Base-by-base conservation (phyloP, 1,139 yeast genomes). In the Lodderomyces orthopsilosis region DNA sequence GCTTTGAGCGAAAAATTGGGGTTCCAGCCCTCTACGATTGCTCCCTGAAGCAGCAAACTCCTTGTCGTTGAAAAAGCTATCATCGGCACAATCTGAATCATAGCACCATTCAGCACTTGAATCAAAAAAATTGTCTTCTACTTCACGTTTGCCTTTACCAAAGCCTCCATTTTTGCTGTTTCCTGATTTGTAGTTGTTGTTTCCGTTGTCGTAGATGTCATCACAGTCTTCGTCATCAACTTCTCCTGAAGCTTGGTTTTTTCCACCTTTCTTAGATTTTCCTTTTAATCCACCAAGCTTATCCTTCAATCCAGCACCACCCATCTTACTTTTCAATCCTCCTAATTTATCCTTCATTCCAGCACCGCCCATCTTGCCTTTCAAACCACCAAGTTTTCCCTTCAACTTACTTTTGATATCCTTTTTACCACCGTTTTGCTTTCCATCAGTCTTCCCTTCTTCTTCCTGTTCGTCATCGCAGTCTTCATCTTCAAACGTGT, bases 341-440 rank as follows among this genome's bases (percentile, higher is more conserved):
- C 43, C 44, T 24, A 42, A 22, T 14, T 41, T 41, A 26, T 34
- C 40, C 23, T 37, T 41, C 18, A 41, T 13, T n/a, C 41, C 36
- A 7, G 38, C 21, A 19, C 30, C 40, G 18, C 41, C 41, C 35
- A 15, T 37, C 19, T 26, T 37, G 5, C 39, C 33, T 27, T 27
- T 26, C 28, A 38, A 12, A 2, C 34, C 35, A n/a, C 42, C 38
- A 13, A 38, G 17, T 21, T 38, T 42, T 4, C 23, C 24, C 22
- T 36, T 38, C 38, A 38, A 38, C 24, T 23, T 36, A 13, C 36
- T 35, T 15, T 36, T 38, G 17, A 21, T 22, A 40, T 37, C 35
- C 24, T 39, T 40, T 30, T 28, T 19, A 2, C 38, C 41, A 15
- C 40, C 35, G 7, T 33, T 26, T 19, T 26, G 33, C 9, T 27